These are phyloP conservation scores for Diospyros kaki DNA, from an alignment of 148 eudicot genomes.

Conservation along the genomic window DNA sequence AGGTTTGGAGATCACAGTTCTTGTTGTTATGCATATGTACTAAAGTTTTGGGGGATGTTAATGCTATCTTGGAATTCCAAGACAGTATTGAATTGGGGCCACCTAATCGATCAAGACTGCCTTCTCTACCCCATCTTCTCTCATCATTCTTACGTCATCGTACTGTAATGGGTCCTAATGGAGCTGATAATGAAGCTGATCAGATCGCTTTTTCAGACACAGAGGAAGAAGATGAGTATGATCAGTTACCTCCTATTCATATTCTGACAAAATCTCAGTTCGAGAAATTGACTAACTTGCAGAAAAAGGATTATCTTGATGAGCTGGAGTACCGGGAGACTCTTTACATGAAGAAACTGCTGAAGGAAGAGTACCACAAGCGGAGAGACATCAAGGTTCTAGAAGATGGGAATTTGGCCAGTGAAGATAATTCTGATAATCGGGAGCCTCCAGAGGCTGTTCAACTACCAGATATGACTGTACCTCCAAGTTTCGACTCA, in stretches of 20 bases:
- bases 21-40: conserved; percentile 73
- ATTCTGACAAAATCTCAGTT: conserved; percentile 79
- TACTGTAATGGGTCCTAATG: conserved; percentile 28
- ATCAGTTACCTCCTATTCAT: conserved; percentile 81
- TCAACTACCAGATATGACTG: conserved; percentile 66
- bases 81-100: conserved; percentile 73
- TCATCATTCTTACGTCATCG: conserved; percentile 75
- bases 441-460: conserved; percentile 53
- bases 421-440: conserved; percentile 32
- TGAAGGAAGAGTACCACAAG: conserved; percentile 59
- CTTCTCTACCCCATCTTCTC: conserved; percentile 89
- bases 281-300: conserved; percentile 53
- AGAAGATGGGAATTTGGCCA: conserved; percentile 17
- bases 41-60: conserved; percentile 83
- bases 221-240: conserved; percentile 83
- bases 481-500: conserved; percentile 80
- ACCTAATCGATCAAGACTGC: conserved; percentile 38
- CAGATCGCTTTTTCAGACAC: conserved; percentile 35
- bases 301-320: conserved; percentile 80
- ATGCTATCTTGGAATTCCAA: conserved; percentile 57
- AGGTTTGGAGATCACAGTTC: conserved; percentile 76
- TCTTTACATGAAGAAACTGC: conserved; percentile 77
- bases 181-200: conserved; percentile 41
- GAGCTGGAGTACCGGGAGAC: conserved; percentile 96
- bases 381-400: conserved; percentile 32